A percentile compares a stretch with the other conserved stretches of the same genome.
phyloP scores from a whole-genome alignment of 2,329 filamentous ascomycete species.

The Thermoascus crustaceus region DNA sequence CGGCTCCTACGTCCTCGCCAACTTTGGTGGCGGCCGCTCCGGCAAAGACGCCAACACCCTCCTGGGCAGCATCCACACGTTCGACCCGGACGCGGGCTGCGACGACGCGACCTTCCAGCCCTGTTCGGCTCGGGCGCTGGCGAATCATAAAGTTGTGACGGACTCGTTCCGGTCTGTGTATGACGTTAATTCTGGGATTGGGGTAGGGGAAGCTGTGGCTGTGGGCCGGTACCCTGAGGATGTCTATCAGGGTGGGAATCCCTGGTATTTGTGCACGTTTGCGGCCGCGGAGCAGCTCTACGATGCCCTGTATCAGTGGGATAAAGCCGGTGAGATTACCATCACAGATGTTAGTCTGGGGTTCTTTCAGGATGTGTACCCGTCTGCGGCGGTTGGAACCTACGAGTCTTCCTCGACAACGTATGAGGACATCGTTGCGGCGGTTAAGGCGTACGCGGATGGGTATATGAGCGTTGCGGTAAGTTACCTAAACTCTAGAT shows the following conservation, averaged over 20 bases:
- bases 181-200: constrained; percentile 58
- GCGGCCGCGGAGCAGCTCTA: constrained; percentile 73
- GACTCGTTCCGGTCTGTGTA: constrained; percentile 70
- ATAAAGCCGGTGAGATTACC: constrained; percentile 53
- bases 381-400: constrained; percentile 51
- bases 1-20: constrained; percentile 57
- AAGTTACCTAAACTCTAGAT: constrained; percentile 6
- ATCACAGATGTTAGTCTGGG: constrained; percentile 57
- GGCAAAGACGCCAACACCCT: constrained; percentile 68
- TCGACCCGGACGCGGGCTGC: constrained; percentile 59
- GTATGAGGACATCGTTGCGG: constrained; percentile 40
- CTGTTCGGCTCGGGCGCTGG: constrained; percentile 57
- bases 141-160: constrained; percentile 67
- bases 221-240: constrained; percentile 66
- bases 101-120: constrained; percentile 68
- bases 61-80: constrained; percentile 57
- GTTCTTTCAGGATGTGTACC: constrained; percentile 62
- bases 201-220: constrained; percentile 51
- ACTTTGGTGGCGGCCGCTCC: constrained; percentile 56
- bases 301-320: constrained; percentile 64
- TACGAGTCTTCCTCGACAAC: constrained; percentile 49
- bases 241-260: constrained; percentile 66
- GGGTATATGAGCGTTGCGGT: constrained; percentile 41
- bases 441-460: constrained; percentile 56
- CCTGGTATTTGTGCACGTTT: constrained; percentile 69